Percentiles rank a stretch among this genome's conserved stretches.
phyloP scores from a whole-genome alignment of 345 rosid species.

The Populus ilicifolia region DNA sequence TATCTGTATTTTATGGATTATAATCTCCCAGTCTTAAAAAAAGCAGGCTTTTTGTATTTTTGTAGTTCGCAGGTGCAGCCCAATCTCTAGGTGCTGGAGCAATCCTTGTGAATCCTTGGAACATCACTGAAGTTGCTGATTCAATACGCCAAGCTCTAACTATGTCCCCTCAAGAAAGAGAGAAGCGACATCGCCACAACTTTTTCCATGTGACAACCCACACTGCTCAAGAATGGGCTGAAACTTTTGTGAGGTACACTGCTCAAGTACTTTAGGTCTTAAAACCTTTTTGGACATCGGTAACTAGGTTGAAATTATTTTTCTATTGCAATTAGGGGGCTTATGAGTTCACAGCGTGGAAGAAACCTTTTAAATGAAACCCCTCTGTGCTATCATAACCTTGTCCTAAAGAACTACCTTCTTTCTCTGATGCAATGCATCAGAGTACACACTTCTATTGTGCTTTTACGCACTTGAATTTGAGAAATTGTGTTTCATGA shows the following conservation, averaged over 20 bases:
- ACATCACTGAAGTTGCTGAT: conserved; percentile 96
- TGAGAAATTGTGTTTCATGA: background rate
- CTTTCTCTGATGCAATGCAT: no score
- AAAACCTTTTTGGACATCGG: background rate
- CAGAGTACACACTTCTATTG: background rate
- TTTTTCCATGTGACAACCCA: conserved; percentile 73
- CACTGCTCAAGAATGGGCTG: conserved; percentile 99
- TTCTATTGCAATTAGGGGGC: background rate
- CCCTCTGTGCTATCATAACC: background rate
- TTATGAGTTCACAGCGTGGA: background rate
- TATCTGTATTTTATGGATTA: background rate
- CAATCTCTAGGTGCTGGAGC: conserved; percentile 99
- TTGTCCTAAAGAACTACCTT: background rate
- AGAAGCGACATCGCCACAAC: conserved; percentile 82
- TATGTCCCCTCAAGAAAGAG: conserved; percentile 82
- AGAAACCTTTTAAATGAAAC: background rate
- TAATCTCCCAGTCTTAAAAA: background rate
- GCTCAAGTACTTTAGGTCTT: background rate
- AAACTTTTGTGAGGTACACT: conserved; percentile 85
- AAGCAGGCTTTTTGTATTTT: background rate
- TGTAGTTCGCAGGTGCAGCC: conserved; percentile 99
- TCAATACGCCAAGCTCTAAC: conserved; percentile 81
- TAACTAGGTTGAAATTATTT: background rate
- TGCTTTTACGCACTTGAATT: background rate
- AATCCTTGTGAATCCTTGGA: conserved; percentile 97